phyloP scores from a whole-genome alignment of 1,284 basidiomycete genomes.

The Marasmius sp. region DNA sequence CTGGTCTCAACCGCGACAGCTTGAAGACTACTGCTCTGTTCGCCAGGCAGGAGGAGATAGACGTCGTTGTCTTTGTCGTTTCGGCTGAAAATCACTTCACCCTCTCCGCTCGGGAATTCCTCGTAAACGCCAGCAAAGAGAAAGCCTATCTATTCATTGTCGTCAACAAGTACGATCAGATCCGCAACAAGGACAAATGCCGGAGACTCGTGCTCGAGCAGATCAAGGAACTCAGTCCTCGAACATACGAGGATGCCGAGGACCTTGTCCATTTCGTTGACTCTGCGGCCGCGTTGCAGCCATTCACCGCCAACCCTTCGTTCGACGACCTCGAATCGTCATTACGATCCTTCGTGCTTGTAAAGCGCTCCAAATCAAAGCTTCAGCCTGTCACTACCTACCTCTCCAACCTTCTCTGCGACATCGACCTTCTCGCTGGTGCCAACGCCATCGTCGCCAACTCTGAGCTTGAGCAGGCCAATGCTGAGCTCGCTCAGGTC shows the following conservation, averaged over 20 bases:
- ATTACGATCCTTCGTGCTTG: conserved; percentile 92
- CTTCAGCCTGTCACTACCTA: conserved; percentile 95
- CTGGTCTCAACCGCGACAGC: conserved; percentile 95
- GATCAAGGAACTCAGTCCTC: conserved; percentile 89
- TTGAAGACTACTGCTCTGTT: conserved; percentile 96
- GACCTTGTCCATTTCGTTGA: conserved; percentile 99
- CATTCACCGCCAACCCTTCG: conserved; percentile 62
- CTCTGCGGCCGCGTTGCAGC: conserved; percentile 69
- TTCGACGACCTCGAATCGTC: conserved; percentile 93
- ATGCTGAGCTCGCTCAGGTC: conserved; percentile 66
- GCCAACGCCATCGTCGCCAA: conserved; percentile 88
- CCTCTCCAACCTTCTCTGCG: conserved; percentile 84
- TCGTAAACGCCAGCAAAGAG: conserved; percentile 91
- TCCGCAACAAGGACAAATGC: conserved; percentile 95
- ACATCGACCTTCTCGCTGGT: conserved; percentile 85
- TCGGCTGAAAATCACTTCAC: conserved; percentile 99
- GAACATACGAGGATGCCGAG: conserved; percentile 87
- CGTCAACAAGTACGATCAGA: conserved; percentile 97
- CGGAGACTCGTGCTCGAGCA: conserved; percentile 89
- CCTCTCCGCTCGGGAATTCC: conserved; percentile 92
- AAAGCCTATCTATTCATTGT: conserved; percentile 99
- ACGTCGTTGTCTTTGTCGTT: conserved; percentile 98
- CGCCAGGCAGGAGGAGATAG: conserved; percentile 96
- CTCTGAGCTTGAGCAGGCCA: conserved; percentile 77
- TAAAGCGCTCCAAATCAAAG: conserved; percentile 95